Evolutionary conservation across 768 basidiomycete genomes (phyloP).

Genomic region (Boletus subcaerulescens): DNA sequence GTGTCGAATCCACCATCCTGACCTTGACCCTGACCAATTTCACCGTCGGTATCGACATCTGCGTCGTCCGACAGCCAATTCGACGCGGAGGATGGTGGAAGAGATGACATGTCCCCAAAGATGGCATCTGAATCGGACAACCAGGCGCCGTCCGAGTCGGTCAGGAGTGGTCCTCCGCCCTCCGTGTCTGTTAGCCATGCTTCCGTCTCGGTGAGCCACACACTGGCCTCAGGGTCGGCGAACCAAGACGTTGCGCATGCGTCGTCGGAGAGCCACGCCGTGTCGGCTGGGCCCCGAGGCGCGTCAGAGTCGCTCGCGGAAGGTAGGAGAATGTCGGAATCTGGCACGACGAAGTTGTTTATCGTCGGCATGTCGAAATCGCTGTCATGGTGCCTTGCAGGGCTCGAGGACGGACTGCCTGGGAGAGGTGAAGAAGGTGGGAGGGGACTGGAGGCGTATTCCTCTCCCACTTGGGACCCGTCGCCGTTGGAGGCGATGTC

Average conservation of each 20-base stretch:
- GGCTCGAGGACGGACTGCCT: slow-evolving; percentile 44
- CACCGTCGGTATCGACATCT: slow-evolving; percentile 14
- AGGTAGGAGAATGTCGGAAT: slow-evolving; percentile 13
- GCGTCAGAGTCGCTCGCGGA: slow-evolving; percentile 6
- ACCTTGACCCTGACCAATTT: slow-evolving; percentile 6
- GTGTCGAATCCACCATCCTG: slow-evolving; percentile 19
- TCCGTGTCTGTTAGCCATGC: slow-evolving; percentile 30
- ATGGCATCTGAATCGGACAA: slow-evolving; percentile 32
- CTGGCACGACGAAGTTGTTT: slow-evolving; percentile 2
- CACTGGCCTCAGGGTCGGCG: slow-evolving; percentile 15
- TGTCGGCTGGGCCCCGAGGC: neutral
- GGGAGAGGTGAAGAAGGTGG: slow-evolving; percentile 64
- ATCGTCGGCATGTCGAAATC: slow-evolving; percentile 19
- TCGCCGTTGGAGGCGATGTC: slow-evolving; percentile 16
- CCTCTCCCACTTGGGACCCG: slow-evolving; percentile 23
- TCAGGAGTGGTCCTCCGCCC: slow-evolving; percentile 40
- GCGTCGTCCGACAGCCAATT: slow-evolving; percentile 30
- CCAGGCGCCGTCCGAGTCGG: slow-evolving; percentile 37
- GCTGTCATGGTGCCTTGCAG: slow-evolving; percentile 4
- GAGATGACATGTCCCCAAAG: slow-evolving; percentile 23
- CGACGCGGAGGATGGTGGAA: slow-evolving; percentile 17
- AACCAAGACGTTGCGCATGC: slow-evolving; percentile 3
- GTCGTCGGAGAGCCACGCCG: slow-evolving; percentile 15
- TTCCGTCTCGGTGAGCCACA: slow-evolving; percentile 29
- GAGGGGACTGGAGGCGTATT: slow-evolving; percentile 43